Conservation (phyloP, 352 stramenopile species). For the Achlya hypogyna region DNA sequence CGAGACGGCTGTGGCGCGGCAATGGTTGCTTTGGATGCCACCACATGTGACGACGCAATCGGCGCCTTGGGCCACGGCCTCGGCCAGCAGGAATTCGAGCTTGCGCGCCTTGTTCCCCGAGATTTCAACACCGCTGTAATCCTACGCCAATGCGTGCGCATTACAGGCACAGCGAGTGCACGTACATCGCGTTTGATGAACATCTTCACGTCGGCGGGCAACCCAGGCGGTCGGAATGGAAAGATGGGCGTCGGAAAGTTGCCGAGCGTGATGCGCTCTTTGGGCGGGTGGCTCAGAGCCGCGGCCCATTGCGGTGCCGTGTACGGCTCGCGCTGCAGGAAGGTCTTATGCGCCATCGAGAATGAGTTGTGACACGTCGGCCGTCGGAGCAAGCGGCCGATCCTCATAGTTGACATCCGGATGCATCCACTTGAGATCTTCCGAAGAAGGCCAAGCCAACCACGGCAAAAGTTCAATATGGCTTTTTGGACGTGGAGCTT, state of each 20-base stretch:
- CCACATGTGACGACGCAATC: slow-evolving; percentile 90
- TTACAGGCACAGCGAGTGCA: not conserved
- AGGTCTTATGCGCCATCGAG: not conserved
- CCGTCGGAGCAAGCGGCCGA: not conserved
- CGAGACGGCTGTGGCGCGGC: slow-evolving; percentile 72
- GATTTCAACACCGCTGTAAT: slow-evolving; percentile 85
- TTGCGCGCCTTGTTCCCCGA: slow-evolving; percentile 95
- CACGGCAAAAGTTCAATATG: too few relatives aligned
- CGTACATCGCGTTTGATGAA: slow-evolving; percentile 78
- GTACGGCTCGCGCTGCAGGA: slow-evolving; percentile 61
- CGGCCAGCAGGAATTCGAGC: slow-evolving; percentile 89
- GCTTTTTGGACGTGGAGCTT: too few relatives aligned
- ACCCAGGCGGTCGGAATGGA: slow-evolving; percentile 52
- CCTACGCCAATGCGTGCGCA: slow-evolving; percentile 23
- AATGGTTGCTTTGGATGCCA: slow-evolving; percentile 92
- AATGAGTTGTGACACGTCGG: not conserved
- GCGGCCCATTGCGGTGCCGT: slow-evolving; percentile 46
- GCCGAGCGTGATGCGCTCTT: slow-evolving; percentile 44
- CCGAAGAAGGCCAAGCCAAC: too few relatives aligned
- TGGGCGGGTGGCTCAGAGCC: slow-evolving; percentile 34
- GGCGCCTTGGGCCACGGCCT: slow-evolving; percentile 75
- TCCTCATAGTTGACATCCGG: not conserved
- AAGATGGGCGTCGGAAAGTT: slow-evolving; percentile 80
- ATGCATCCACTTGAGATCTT: not conserved
- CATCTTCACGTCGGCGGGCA: slow-evolving; percentile 59